Evolutionary conservation across 768 basidiomycete species (phyloP), one percentile per base, ranked within the genome.

Genomic region (Leccinum variicolor): DNA sequence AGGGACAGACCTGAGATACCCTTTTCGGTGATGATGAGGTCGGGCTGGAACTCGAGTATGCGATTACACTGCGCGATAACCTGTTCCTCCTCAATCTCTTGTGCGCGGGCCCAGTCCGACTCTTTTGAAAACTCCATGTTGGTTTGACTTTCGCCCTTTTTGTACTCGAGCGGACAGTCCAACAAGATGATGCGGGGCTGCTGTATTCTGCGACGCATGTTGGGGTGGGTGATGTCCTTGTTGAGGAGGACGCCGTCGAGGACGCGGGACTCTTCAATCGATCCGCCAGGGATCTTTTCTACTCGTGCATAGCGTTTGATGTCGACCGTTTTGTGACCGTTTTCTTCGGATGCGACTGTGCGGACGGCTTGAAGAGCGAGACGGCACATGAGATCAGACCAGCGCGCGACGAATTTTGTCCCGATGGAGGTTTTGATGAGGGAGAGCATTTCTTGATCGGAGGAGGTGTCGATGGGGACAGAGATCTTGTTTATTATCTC

Each of bases 401-500:
- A 98, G 41, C 97, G 86, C 28, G 85, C 86, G 66, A 94, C 94
- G 69, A 98, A 98, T 74, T 98, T 98, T 48, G 97, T 98, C 17
- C 97, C 97, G 75, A 98, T 97, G 39, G 94, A 96, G 0, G 92
- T 96, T 74, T 97, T 97, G 83, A 99, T 98, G 66, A 99, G 84
- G 6, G 90, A 81, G 54, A 98, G 85, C 96, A 98, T 98, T 66
- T 94, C 87, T 19, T 81, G 80, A 66, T 98, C 95, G 67, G 89
- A 84, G 36, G 79, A 79, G 17, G 86, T 85, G 76, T 98, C 84
- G 68, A 98, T 97, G 28, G 94, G 94, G 59, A 92, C 76, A 9
- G 94, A 94, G 66, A 98, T 92, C 51, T 79, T 81, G 59, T 91
- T 81, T 70, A 98, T 86, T 72, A 96, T 93, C 60, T 87, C 84